phyloP scores from a whole-genome alignment of 257 asterid species.

The Ballota nigra region DNA sequence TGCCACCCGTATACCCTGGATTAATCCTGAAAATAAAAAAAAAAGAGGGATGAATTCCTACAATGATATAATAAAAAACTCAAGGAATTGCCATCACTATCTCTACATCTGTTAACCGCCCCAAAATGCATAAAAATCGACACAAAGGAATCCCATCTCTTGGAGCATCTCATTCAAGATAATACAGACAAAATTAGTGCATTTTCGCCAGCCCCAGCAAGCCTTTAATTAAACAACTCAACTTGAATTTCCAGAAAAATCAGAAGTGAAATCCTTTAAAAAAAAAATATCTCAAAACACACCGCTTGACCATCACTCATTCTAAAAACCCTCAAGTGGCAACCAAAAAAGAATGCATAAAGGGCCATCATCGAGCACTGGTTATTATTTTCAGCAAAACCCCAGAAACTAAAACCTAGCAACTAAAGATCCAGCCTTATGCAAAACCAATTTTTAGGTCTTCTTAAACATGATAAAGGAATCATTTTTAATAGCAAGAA shows the following conservation, averaged over 20 bases:
- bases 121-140: neutral
- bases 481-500: slow-evolving; percentile 1
- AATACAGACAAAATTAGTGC: neutral
- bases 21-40: neutral
- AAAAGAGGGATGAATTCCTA: neutral
- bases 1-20: neutral
- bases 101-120: neutral
- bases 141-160: neutral
- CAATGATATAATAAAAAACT: neutral
- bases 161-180: neutral
- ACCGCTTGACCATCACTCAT: neutral
- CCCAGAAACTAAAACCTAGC: slow-evolving; percentile 11
- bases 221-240: neutral
- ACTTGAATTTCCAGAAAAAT: slow-evolving; percentile 12
- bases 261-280: neutral
- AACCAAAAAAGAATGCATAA: neutral
- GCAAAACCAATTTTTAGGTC: neutral
- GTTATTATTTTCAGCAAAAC: neutral
- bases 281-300: neutral
- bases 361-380: slow-evolving; percentile 12
- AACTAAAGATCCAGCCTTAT: slow-evolving; percentile 19
- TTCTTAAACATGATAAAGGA: neutral
- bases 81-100: neutral
- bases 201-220: neutral
- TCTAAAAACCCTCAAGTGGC: neutral